A percentile compares a stretch with the other conserved stretches of the same genome.
These are phyloP conservation scores for Didymellaceae sp. DNA, from an alignment of 2,329 filamentous ascomycete genomes.

Conservation along the genomic window DNA sequence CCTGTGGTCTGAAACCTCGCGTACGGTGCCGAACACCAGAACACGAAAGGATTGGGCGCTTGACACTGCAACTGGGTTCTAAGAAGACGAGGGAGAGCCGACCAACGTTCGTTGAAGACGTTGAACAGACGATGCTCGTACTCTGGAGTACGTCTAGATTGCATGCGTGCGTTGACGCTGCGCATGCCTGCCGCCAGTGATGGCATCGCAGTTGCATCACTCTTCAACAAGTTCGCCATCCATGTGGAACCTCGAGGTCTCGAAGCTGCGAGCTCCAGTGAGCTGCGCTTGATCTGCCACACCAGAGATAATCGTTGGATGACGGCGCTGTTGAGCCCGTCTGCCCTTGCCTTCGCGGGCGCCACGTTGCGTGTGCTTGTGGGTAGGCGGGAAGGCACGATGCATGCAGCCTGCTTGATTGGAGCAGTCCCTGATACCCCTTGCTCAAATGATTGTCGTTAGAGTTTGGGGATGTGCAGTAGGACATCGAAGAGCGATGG, in stretches of 20 bases:
- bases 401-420: slow-evolving; percentile 13
- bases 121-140: slow-evolving; percentile 7
- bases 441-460: slow-evolving; percentile 15
- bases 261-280: slow-evolving; percentile 7
- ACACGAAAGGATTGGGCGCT: neutral
- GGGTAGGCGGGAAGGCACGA: slow-evolving; percentile 5
- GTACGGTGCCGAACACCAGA: neutral
- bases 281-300: slow-evolving; percentile 17
- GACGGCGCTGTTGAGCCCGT: slow-evolving; percentile 5
- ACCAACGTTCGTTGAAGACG: slow-evolving; percentile 6
- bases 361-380: slow-evolving; percentile 19
- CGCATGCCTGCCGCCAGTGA: slow-evolving; percentile 3
- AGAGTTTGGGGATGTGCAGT: slow-evolving; percentile 13
- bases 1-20: neutral
- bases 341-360: slow-evolving; percentile 15
- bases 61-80: neutral
- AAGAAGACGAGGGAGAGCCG: neutral
- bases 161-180: slow-evolving; percentile 10
- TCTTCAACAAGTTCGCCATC: slow-evolving; percentile 6
- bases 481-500: slow-evolving; percentile 3
- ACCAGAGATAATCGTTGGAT: slow-evolving; percentile 10
- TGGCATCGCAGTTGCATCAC: slow-evolving; percentile 13
- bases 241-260: slow-evolving; percentile 16
- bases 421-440: slow-evolving; percentile 2
- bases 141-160: slow-evolving; percentile 5